Base-by-base conservation (phyloP, 2,329 filamentous ascomycete species). In the Neurospora sp. region DNA sequence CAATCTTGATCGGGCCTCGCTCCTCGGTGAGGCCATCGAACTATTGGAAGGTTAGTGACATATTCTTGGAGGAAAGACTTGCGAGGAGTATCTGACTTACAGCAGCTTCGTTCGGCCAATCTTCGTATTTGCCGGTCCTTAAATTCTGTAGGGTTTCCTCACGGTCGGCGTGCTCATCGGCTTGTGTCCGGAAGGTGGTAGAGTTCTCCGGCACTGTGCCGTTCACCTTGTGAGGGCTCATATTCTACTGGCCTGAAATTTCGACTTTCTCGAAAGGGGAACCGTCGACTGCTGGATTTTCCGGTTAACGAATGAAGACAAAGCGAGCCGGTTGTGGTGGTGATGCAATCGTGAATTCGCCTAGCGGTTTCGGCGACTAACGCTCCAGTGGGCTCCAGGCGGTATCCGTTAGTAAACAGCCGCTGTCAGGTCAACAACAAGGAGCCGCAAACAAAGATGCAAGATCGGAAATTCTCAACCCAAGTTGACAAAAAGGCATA, bases 1-100 rank as follows among this genome's bases (percentile, higher is more conserved):
- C 75, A 12, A 95, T 84, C 67, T 88, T 82, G 4, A 93, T 81
- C 0, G 91, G 90, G 0, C 85, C 85, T 4, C 84, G 84, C 73
- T 92, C 86, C 74, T 93, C 89, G 12, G 87, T 87, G 57, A 90
- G 82, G 19, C 84, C 86, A 70, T 92, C 86, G 75, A 93, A 93
- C 89, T 92, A 67, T 4, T 67, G 4, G 10, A 43, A 23, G 40
- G 52, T 70, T 66, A 67, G 71, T 52, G 11, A 62, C 15, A 37
- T 65, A 40, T 11, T 70, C 23, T 23, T 33, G 66, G n/a, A 62
- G 43, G 38, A 37, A 52, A 36, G 15, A 3, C 2, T 19, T 17
- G 36, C 37, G 23, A 46, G 46, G 19, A n/a, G 65, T 62, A 67
- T 46, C 52, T 19, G 11, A 74, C 79, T 74, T 77, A 84, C 83